Percentiles rank a stretch among this genome's conserved stretches.
Conservation (phyloP, 2,329 filamentous ascomycete species). For the Alternaria longipes region DNA sequence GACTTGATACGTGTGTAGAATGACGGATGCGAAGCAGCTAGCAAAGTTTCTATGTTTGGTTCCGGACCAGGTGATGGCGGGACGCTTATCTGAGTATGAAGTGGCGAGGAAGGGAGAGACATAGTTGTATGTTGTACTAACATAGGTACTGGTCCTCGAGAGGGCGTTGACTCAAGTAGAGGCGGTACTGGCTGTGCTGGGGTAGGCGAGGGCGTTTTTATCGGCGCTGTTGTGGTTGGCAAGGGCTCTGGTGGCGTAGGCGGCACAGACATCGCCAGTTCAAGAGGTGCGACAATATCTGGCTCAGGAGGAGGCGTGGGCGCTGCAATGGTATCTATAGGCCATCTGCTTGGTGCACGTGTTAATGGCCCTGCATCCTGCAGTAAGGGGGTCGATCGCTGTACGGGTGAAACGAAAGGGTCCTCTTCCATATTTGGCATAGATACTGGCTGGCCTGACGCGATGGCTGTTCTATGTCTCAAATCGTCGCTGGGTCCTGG, state of each 20-base stretch:
- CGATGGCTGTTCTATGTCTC: background rate
- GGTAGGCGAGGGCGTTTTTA: background rate
- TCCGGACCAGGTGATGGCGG: background rate
- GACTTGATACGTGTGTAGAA: background rate
- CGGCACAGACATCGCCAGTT: background rate
- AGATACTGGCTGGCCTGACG: background rate
- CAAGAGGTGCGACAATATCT: background rate
- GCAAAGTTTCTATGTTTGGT: background rate
- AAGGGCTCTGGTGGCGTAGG: background rate
- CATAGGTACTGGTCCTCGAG: background rate
- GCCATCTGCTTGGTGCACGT: background rate
- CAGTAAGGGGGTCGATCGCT: background rate
- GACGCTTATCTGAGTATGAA: background rate
- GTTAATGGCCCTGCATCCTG: background rate
- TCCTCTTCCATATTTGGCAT: background rate
- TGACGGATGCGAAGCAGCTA: background rate
- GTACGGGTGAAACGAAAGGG: background rate
- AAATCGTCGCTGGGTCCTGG: constrained; percentile 12
- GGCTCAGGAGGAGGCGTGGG: background rate
- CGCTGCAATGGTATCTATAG: background rate
- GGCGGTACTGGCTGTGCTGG: background rate
- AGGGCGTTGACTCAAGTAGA: background rate
- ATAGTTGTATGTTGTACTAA: background rate
- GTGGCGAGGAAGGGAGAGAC: background rate
- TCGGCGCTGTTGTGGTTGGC: background rate